phyloP scores from a whole-genome alignment of 164 flowering plant species.

The Stephania yunnanensis region DNA sequence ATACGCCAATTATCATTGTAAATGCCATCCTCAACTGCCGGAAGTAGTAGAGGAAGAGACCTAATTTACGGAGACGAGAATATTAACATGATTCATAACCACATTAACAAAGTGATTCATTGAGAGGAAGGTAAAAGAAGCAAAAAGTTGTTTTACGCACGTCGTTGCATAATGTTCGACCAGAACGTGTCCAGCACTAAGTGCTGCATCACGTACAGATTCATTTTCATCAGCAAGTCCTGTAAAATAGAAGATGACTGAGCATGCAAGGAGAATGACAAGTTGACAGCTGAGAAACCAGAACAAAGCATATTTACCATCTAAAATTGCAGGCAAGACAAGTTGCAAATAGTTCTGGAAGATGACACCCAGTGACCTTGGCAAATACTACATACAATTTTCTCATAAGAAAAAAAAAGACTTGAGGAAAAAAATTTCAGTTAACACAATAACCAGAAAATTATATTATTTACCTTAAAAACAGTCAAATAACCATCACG shows the following conservation, averaged over 20 bases:
- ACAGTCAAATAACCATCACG: slow-evolving; percentile 95
- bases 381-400: slow-evolving; percentile 57
- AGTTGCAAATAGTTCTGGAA: slow-evolving; percentile 94
- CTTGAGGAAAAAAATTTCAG: not conserved
- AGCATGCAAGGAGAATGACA: slow-evolving; percentile 3
- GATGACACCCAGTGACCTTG: slow-evolving; percentile 85
- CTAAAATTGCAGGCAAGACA: slow-evolving; percentile 91
- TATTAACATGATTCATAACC: not conserved
- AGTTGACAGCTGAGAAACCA: not conserved
- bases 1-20: slow-evolving; percentile 98
- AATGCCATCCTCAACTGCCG: slow-evolving; percentile 98
- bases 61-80: slow-evolving; percentile 34
- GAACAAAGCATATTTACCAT: slow-evolving; percentile 44
- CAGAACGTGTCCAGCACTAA: slow-evolving; percentile 95
- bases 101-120: not conserved
- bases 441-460: not conserved
- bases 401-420: slow-evolving; percentile 3
- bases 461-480: slow-evolving; percentile 56
- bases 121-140: not conserved
- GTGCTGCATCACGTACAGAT: slow-evolving; percentile 98
- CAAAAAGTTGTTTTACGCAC: slow-evolving; percentile 34
- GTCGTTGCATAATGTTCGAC: slow-evolving; percentile 99
- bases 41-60: slow-evolving; percentile 95
- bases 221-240: slow-evolving; percentile 99
- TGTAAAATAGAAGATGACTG: slow-evolving; percentile 19